These are phyloP conservation scores for Pythium sukuiense DNA, from an alignment of 352 stramenopile genomes.

Conservation along the genomic window DNA sequence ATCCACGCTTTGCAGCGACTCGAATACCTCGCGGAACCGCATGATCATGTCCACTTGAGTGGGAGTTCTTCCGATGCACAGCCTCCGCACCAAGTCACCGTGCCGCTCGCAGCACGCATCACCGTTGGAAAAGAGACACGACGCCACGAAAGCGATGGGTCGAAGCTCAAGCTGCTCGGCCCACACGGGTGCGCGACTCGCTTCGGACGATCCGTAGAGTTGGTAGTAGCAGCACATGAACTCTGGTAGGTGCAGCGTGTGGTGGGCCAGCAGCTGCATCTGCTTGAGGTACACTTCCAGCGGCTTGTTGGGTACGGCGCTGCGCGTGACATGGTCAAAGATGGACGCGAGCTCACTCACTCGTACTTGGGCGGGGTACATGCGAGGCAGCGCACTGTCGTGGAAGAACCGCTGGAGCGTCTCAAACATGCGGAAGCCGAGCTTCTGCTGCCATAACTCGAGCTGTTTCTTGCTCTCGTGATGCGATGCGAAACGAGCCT, in stretches of 20 bases:
- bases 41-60: slow-evolving; percentile 59
- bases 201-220: slow-evolving; percentile 45
- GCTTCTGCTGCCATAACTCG: slow-evolving; percentile 67
- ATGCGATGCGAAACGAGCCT: slow-evolving; percentile 54
- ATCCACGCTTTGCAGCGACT: slow-evolving; percentile 27
- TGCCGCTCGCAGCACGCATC: slow-evolving; percentile 48
- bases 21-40: slow-evolving; percentile 63
- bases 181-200: slow-evolving; percentile 19
- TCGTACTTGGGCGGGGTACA: slow-evolving; percentile 53
- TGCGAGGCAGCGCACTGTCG: slow-evolving; percentile 41
- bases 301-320: slow-evolving; percentile 44
- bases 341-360: slow-evolving; percentile 40
- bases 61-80: slow-evolving; percentile 58
- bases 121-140: slow-evolving; percentile 68
- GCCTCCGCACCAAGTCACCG: slow-evolving; percentile 53
- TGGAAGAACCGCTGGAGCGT: slow-evolving; percentile 61
- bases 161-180: slow-evolving; percentile 45
- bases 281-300: slow-evolving; percentile 63
- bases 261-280: slow-evolving; percentile 42
- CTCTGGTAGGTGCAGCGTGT: slow-evolving; percentile 55
- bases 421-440: slow-evolving; percentile 56
- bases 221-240: slow-evolving; percentile 75
- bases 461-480: slow-evolving; percentile 61
- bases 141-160: slow-evolving; percentile 58
- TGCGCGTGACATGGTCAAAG: slow-evolving; percentile 44